phyloP scores from a whole-genome alignment of 495 filamentous ascomycete genomes.

The Hypoxylon perforatum region DNA sequence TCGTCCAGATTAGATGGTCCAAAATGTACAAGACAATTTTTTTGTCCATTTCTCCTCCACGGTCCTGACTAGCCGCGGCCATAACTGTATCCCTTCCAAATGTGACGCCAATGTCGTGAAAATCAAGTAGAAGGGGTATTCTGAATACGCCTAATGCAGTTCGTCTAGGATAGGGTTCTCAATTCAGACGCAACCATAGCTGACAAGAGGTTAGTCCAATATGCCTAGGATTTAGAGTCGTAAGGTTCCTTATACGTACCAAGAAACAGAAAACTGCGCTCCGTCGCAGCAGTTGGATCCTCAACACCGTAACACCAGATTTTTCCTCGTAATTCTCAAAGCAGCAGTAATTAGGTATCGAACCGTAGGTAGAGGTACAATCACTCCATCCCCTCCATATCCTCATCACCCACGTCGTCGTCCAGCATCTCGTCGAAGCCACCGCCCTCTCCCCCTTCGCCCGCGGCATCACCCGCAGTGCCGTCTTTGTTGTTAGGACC shows the following conservation, averaged over 20 bases:
- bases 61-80: no score
- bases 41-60: slow-evolving; percentile 3
- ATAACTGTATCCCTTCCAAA: no score
- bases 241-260: background rate
- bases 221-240: no score
- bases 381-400: slow-evolving; percentile 45
- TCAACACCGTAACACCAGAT: slow-evolving; percentile 11
- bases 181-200: no score
- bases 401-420: slow-evolving; percentile 57
- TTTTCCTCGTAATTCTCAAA: background rate
- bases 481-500: slow-evolving; percentile 51
- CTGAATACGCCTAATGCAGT: no score
- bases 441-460: slow-evolving; percentile 65
- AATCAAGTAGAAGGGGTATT: no score
- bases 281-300: background rate
- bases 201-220: no score
- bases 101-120: no score
- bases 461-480: slow-evolving; percentile 49
- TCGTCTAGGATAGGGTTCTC: no score
- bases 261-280: background rate
- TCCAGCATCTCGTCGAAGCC: slow-evolving; percentile 63
- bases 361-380: background rate
- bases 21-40: slow-evolving; percentile 31
- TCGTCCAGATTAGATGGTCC: slow-evolving; percentile 25
- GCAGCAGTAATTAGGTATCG: background rate